Percentiles rank a stretch among this genome's conserved stretches.
Evolutionary conservation across 805 yeast species (phyloP).

Genomic region (Debaryomyces castellii): DNA sequence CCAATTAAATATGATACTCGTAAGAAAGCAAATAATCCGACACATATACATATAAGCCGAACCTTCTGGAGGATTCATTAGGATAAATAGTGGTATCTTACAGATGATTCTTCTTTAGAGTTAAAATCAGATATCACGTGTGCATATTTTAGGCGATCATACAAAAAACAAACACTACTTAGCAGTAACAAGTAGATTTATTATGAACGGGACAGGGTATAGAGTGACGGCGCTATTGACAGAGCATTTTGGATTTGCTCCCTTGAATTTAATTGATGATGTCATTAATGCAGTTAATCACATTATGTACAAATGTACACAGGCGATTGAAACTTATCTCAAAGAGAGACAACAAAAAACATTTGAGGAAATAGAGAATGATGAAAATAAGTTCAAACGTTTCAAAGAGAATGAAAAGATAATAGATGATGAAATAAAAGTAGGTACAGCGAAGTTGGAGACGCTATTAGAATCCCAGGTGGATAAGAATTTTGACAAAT

Average conservation of each 20-base stretch:
- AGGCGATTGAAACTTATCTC: slow-evolving; percentile 71
- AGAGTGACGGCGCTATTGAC: slow-evolving; percentile 53
- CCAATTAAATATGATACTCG: too few relatives aligned
- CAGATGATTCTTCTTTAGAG: too few relatives aligned
- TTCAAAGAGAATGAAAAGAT: slow-evolving; percentile 6
- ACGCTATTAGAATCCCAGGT: slow-evolving; percentile 71
- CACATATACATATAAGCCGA: too few relatives aligned
- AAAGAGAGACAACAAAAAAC: slow-evolving; percentile 30
- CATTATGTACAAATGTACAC: slow-evolving; percentile 77
- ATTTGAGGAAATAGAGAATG: slow-evolving; percentile 12
- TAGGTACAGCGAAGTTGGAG: slow-evolving; percentile 82
- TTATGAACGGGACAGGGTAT: slow-evolving; percentile 18
- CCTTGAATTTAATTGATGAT: slow-evolving; percentile 79
- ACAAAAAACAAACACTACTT: not conserved
- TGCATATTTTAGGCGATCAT: too few relatives aligned
- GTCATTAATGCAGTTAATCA: slow-evolving; percentile 86
- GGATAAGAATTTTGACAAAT: slow-evolving; percentile 80
- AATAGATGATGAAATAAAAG: slow-evolving; percentile 53
- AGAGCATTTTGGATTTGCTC: slow-evolving; percentile 85
- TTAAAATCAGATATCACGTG: too few relatives aligned
- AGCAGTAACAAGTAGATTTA: not conserved
- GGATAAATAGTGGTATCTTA: too few relatives aligned
- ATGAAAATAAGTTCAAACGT: slow-evolving; percentile 8
- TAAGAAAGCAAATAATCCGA: too few relatives aligned
- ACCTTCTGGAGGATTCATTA: too few relatives aligned